A percentile compares a stretch with the other conserved stretches of the same genome.
Evolutionary conservation across 768 basidiomycete species (phyloP).

Genomic region (Serendipita sp.): DNA sequence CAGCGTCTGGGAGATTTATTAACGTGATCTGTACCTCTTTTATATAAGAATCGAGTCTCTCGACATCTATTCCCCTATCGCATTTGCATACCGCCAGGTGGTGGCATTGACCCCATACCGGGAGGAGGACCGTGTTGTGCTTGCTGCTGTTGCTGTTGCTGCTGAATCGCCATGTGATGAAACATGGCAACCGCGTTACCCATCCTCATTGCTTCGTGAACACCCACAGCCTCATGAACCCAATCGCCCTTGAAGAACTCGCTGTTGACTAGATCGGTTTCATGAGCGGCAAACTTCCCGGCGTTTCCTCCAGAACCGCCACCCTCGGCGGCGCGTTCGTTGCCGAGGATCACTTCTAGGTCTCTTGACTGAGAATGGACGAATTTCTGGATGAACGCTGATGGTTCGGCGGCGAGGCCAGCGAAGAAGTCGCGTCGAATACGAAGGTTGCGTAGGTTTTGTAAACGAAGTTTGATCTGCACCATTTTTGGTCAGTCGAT

Average conservation of each 20-base stretch:
- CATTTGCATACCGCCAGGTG: neutral
- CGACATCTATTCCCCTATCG: neutral
- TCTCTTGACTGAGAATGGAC: conserved; percentile 84
- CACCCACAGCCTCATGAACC: conserved; percentile 52
- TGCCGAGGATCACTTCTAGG: conserved; percentile 76
- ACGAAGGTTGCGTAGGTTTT: conserved; percentile 75
- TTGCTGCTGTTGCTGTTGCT: neutral
- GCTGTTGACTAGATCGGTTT: conserved; percentile 74
- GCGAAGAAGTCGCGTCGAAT: conserved; percentile 76
- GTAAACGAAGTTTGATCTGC: conserved; percentile 69
- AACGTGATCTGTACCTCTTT: conserved; percentile 26
- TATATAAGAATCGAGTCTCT: neutral
- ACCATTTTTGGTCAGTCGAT: neutral
- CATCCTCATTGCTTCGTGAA: conserved; percentile 67
- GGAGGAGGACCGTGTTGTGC: neutral
- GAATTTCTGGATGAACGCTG: conserved; percentile 77
- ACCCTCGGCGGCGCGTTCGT: conserved; percentile 37
- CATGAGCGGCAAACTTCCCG: conserved; percentile 52
- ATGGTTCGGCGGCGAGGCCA: conserved; percentile 64
- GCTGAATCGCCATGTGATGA: neutral
- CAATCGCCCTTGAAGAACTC: conserved; percentile 55
- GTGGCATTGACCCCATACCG: neutral
- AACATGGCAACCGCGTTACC: conserved; percentile 22
- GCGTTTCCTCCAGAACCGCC: conserved; percentile 28
- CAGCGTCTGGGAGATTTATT: conserved; percentile 66